phyloP scores from a whole-genome alignment of 2,329 filamentous ascomycete genomes.

The Neofusicoccum ribis region DNA sequence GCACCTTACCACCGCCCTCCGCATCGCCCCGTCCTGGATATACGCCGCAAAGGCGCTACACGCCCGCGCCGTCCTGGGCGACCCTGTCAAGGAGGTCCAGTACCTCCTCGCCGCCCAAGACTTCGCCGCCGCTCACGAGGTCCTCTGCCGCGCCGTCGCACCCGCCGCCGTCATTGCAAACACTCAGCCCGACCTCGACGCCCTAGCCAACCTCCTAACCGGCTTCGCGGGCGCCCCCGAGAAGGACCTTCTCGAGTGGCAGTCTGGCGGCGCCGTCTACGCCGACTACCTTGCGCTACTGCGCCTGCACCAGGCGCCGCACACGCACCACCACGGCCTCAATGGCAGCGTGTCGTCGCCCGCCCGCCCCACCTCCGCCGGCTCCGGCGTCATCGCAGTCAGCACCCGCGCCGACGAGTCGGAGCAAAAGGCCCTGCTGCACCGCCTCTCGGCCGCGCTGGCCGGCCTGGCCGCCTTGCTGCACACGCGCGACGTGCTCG shows the following conservation, averaged over 20 bases:
- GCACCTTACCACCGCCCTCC: conserved; percentile 8
- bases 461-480: conserved; percentile 42
- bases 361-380: conserved; percentile 22
- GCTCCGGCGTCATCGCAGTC: not conserved
- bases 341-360: conserved; percentile 34
- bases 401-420: not conserved
- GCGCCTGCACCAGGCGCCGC: conserved; percentile 18
- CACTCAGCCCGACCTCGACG: conserved; percentile 69
- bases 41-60: conserved; percentile 84
- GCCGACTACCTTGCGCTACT: conserved; percentile 59
- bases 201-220: conserved; percentile 66
- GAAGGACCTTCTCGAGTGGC: conserved; percentile 60
- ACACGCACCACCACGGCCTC: conserved; percentile 26
- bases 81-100: conserved; percentile 70
- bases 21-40: conserved; percentile 74
- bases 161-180: conserved; percentile 70
- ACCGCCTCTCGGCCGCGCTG: conserved; percentile 37
- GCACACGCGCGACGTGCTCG: conserved; percentile 48
- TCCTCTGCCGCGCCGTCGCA: conserved; percentile 77
- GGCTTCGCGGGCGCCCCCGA: conserved; percentile 56
- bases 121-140: conserved; percentile 78
- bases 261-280: conserved; percentile 78
- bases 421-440: conserved; percentile 24
- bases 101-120: conserved; percentile 78
- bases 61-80: conserved; percentile 70